Base-by-base conservation (phyloP, 768 basidiomycete species). In the Suillus fuscotomentosus region DNA sequence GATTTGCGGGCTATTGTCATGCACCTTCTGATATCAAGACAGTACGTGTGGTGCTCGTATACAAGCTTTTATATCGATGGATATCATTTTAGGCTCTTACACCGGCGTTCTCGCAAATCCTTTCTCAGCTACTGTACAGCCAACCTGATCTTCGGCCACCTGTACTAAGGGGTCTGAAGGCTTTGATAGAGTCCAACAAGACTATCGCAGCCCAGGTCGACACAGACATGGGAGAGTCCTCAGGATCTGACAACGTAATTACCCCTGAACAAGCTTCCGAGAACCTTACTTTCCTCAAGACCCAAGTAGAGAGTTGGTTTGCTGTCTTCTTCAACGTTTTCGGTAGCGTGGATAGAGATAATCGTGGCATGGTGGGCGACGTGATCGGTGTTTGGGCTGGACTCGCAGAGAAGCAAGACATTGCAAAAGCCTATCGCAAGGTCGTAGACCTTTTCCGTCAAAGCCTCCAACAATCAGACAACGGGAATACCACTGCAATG, bases 251-350 rank as follows among this genome's bases (percentile, higher is more conserved):
- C 34, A 70, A 72, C 7, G 68, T 76, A 11, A 78, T 92, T 50
- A 82, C 89, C 11, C 78, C 80, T 17, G 81, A 82, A 47, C 84
- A 87, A 70, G 94, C 92, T 3, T 70, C 77, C 39, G 79, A 79
- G 53, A 95, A 95, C 69, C 67, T 98, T 34, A 80, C 74, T 1
- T 91, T 91, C 76, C 80, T 99, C 62, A 86, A 84, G 48, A 82
- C 82, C 0, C 91, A 98, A 72, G 89, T 85, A 0, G 92, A 95
- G 73, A 97, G 94, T 71, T 96, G 97, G 91, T 85, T 99, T 41
- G 89, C 94, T 1, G 95, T 99, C 5, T 81, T 97, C 53, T 95
- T 99, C 82, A 99, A 99, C 73, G 90, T 99, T n/a, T 99, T 97
- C 77, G 86, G 91, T 63, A 93, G 85, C 65, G 87, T 92, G 39